Percentiles rank a stretch among this genome's conserved stretches.
phyloP scores from a whole-genome alignment of 2,329 filamentous ascomycete species.

The Trichoderma harzianum region DNA sequence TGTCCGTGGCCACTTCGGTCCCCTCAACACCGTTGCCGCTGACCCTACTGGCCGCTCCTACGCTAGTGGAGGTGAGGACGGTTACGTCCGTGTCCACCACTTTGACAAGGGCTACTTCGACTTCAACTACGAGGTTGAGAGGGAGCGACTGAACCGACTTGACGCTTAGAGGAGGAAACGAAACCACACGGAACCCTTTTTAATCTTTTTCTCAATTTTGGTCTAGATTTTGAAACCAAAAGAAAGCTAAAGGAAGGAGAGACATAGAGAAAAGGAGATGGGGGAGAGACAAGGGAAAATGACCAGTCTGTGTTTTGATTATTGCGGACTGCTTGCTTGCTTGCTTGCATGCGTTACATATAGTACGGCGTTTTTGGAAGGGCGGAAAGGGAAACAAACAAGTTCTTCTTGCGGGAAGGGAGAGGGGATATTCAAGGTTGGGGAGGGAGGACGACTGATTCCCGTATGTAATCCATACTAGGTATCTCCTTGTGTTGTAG shows the following conservation, averaged over 20 bases:
- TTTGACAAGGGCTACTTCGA: slow-evolving; percentile 99
- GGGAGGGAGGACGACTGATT: slow-evolving; percentile 24
- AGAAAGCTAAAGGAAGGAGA: neutral
- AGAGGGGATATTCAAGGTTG: slow-evolving; percentile 11
- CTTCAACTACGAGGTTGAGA: slow-evolving; percentile 97
- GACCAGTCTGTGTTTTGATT: slow-evolving; percentile 28
- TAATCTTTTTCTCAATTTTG: neutral
- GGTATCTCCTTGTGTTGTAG: slow-evolving; percentile 26
- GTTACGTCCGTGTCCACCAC: slow-evolving; percentile 96
- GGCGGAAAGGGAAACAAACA: slow-evolving; percentile 31
- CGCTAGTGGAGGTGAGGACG: slow-evolving; percentile 94
- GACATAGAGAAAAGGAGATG: neutral
- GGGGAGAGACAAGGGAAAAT: neutral
- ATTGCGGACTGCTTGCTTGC: slow-evolving; percentile 31
- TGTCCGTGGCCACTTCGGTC: slow-evolving; percentile 95
- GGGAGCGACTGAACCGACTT: slow-evolving; percentile 61
- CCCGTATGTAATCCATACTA: slow-evolving; percentile 31
- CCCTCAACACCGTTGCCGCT: slow-evolving; percentile 91
- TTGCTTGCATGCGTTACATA: slow-evolving; percentile 33
- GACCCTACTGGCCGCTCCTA: slow-evolving; percentile 91
- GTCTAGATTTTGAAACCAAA: slow-evolving; percentile 3
- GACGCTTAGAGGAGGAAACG: neutral
- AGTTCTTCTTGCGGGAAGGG: slow-evolving; percentile 22
- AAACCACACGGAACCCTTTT: neutral
- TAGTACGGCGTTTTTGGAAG: slow-evolving; percentile 39